Conservation (phyloP, 139 green algal species). For the Diplosphaera chodatii region DNA sequence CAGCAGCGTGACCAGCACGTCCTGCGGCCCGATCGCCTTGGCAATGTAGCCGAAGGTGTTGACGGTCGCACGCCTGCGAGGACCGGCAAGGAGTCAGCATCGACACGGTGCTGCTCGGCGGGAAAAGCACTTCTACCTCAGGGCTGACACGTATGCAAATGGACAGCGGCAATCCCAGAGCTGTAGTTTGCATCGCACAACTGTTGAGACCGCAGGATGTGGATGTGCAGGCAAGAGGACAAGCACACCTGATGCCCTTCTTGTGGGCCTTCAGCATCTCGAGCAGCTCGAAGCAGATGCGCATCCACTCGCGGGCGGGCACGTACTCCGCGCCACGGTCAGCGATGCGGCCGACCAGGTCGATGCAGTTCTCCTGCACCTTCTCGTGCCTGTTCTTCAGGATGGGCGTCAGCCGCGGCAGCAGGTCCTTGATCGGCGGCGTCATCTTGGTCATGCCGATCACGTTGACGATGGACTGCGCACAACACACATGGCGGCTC, state of each 20-base stretch:
- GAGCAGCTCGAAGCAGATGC: slow-evolving; percentile 99
- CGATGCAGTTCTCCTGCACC: slow-evolving; percentile 92
- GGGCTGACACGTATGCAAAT: too few relatives aligned
- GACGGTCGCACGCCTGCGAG: slow-evolving; percentile 77
- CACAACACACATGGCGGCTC: too few relatives aligned
- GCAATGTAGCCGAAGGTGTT: slow-evolving; percentile 99
- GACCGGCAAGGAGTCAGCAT: too few relatives aligned
- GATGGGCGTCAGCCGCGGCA: slow-evolving; percentile 95
- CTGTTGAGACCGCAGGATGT: too few relatives aligned
- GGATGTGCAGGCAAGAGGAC: background rate
- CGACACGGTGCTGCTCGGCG: too few relatives aligned
- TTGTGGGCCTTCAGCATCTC: slow-evolving; percentile 98
- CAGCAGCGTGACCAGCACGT: slow-evolving; percentile 97
- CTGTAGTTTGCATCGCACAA: too few relatives aligned
- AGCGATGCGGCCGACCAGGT: slow-evolving; percentile 96
- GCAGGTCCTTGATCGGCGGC: slow-evolving; percentile 98
- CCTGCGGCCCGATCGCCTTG: slow-evolving; percentile 95
- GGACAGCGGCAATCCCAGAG: too few relatives aligned
- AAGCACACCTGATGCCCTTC: slow-evolving; percentile 81
- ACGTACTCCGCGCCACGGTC: slow-evolving; percentile 94
- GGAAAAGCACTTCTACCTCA: too few relatives aligned
- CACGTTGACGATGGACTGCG: slow-evolving; percentile 91
- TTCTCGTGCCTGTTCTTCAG: slow-evolving; percentile 83
- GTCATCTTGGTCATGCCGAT: slow-evolving; percentile 99
- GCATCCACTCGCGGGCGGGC: slow-evolving; percentile 98